These are phyloP conservation scores for Xylaria sp. DNA, from an alignment of 2,329 filamentous ascomycete species.

Conservation along the genomic window DNA sequence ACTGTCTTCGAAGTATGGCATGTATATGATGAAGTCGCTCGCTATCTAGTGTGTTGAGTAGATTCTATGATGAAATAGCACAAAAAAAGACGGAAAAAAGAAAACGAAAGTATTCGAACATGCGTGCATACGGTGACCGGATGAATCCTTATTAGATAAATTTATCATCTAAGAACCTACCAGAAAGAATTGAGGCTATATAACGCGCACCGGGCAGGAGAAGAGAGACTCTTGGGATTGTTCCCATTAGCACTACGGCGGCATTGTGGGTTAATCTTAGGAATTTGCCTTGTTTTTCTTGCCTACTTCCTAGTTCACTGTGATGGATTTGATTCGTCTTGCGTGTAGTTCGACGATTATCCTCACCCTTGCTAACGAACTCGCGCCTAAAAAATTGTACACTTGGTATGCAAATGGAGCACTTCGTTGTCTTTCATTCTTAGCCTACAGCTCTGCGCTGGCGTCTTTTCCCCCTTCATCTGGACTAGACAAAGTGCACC, in stretches of 20 bases:
- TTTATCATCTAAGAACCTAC: too few species aligned
- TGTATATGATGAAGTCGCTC: slow-evolving; percentile 1
- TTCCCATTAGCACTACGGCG: not conserved
- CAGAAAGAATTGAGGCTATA: too few species aligned
- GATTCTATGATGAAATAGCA: not conserved
- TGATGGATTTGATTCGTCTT: not conserved
- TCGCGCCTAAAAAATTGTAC: not conserved
- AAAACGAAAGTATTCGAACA: not conserved
- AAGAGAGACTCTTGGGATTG: not conserved
- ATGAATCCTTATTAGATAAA: not conserved
- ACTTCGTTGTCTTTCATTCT: not conserved
- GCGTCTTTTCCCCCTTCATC: not conserved
- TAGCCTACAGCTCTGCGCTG: not conserved
- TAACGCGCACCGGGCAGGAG: not conserved
- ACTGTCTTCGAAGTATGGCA: not conserved
- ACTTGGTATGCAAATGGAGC: not conserved
- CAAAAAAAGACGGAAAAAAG: not conserved
- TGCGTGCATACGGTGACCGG: not conserved
- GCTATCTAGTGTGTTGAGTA: slow-evolving; percentile 17
- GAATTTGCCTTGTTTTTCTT: not conserved
- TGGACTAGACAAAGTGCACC: not conserved
- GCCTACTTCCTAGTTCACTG: not conserved
- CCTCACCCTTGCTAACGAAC: not conserved
- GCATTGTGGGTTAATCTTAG: not conserved
- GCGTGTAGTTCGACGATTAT: not conserved